Evolutionary conservation across 176 grass and related monocot species (phyloP), one percentile per base, ranked within the genome.

Genomic region (Pontederia paniculata): DNA sequence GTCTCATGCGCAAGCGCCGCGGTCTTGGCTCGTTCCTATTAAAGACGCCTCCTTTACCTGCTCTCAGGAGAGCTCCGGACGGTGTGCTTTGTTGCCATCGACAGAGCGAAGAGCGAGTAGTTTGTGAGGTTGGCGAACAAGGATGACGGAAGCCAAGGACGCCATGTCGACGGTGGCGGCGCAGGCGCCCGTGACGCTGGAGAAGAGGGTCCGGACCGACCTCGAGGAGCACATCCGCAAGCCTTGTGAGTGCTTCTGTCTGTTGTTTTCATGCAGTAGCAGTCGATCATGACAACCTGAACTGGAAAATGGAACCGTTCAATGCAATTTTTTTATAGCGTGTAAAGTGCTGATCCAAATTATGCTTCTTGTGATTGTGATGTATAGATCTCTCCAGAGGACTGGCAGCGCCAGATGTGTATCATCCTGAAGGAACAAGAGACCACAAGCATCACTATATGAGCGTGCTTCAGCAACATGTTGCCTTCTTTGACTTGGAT

Each of bases 381-480:
- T 17, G 9, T 65, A 51, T 68, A 95, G 90, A 96, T 62, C 12
- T 96, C 66, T 73, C 90, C 44, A 75, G 90, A 21, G 90, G 58
- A 16, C 45, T 89, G 62, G 79, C 73, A 70, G 82, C 82, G 0
- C 85, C 90, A 21, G 90, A 96, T 72, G 81, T 86, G 45, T 81
- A 89, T 64, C 90, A 96, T 77, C 90, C 90, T 0, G 78, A 89
- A 21, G 90, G 90, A 17, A 89, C 76, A 2, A 55, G 76, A 44
- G 79, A 69, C 1, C 82, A 76, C 60, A 41, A 51, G 21, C 82
- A 89, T 62, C 47, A 96, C 51, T 73, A 75, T 18, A 66, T 87
- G 70, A 96, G 86, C 55, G 85, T 89, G 23, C 45, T 96, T 58
- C 91, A 96, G 82, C 90, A 87, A 66, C 91, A 96, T 57, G 91